These are phyloP conservation scores for Termitomyces sp. DNA, from an alignment of 768 basidiomycete species.

Conservation along the genomic window DNA sequence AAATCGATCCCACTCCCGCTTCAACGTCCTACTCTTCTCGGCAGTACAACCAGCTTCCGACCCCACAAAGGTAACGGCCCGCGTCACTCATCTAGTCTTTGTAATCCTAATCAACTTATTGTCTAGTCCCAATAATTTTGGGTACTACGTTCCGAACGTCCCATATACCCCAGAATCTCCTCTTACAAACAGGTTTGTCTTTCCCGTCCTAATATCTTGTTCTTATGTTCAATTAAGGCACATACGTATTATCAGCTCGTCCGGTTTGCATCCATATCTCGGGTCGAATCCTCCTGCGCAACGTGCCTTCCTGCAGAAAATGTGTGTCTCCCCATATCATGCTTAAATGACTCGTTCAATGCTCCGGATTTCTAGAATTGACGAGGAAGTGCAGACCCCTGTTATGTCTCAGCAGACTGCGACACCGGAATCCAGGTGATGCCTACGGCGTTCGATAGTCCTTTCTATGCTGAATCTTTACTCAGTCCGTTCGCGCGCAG, in stretches of 20 bases:
- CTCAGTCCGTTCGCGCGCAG: constrained; percentile 20
- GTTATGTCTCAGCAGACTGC: constrained; percentile 32
- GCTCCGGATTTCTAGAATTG: constrained; percentile 13
- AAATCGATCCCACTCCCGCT: constrained; percentile 15
- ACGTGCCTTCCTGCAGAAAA: constrained; percentile 14
- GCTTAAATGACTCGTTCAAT: neutral
- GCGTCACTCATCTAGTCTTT: neutral
- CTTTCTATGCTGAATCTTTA: constrained; percentile 3
- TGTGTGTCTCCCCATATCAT: constrained; percentile 7
- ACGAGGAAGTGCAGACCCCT: constrained; percentile 19
- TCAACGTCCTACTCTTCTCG: constrained; percentile 19
- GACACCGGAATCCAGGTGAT: constrained; percentile 48
- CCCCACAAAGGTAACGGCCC: constrained; percentile 26
- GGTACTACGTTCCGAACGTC: constrained; percentile 21
- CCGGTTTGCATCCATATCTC: constrained; percentile 12
- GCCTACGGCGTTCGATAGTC: neutral
- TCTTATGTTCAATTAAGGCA: neutral
- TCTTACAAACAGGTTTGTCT: constrained; percentile 20
- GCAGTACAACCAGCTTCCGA: constrained; percentile 32
- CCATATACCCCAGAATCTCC: constrained; percentile 27
- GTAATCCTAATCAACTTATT: neutral
- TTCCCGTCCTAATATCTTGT: neutral
- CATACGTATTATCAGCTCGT: constrained; percentile 3
- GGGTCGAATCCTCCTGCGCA: constrained; percentile 14
- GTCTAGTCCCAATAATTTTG: constrained; percentile 27